Evolutionary conservation across 2,329 filamentous ascomycete species (phyloP).

Genomic region (Aspergillus glaucus): DNA sequence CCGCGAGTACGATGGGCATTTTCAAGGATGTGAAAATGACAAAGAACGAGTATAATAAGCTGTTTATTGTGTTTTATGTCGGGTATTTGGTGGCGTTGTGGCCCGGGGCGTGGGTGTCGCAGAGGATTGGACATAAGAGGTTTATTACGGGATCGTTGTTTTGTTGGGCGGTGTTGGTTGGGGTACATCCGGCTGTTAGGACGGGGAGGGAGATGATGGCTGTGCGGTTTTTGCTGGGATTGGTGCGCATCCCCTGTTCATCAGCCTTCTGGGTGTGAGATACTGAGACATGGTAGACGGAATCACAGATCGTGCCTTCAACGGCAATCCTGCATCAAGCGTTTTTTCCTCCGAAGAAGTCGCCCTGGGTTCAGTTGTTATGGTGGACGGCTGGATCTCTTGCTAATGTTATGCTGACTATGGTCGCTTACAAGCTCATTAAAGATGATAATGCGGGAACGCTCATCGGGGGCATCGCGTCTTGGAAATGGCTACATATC

Average conservation of each 20-base stretch:
- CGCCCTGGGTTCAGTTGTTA: constrained; percentile 23
- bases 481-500: constrained; percentile 8
- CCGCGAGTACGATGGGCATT: constrained; percentile 7
- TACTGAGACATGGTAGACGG: constrained; percentile 9
- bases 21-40: constrained; percentile 6
- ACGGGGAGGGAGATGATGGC: constrained; percentile 7
- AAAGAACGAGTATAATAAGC: constrained; percentile 6
- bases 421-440: constrained; percentile 22
- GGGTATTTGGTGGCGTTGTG: constrained; percentile 7
- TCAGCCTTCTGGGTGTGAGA: no score
- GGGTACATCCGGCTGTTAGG: constrained; percentile 3
- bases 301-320: constrained; percentile 22
- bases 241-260: background rate
- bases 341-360: constrained; percentile 23
- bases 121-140: constrained; percentile 4
- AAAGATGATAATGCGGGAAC: constrained; percentile 1
- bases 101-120: constrained; percentile 6
- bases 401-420: constrained; percentile 22
- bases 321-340: constrained; percentile 23
- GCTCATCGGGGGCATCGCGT: constrained; percentile 3
- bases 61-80: constrained; percentile 9
- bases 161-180: constrained; percentile 4
- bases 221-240: constrained; percentile 4
- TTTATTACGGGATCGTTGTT: constrained; percentile 6
- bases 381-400: constrained; percentile 24